Percentiles rank a stretch among this genome's conserved stretches.
These are phyloP conservation scores for Ophiostoma himal-ulmi DNA, from an alignment of 2,329 filamentous ascomycete species.

Conservation along the genomic window DNA sequence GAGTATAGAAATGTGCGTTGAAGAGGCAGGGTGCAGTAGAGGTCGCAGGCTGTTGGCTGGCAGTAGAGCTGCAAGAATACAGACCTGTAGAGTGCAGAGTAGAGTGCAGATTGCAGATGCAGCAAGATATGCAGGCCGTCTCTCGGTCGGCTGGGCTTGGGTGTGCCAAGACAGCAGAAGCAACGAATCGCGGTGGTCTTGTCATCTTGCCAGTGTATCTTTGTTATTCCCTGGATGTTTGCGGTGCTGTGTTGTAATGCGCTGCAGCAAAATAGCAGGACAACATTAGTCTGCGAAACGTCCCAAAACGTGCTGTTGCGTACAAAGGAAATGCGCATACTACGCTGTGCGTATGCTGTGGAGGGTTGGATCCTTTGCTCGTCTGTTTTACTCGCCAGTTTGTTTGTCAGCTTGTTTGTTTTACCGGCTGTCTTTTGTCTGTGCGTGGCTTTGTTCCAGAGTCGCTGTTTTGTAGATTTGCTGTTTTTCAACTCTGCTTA, in stretches of 20 bases:
- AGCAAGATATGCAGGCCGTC: slow-evolving; percentile 15
- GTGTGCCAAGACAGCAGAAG: neutral
- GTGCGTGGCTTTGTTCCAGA: neutral
- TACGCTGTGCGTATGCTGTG: slow-evolving; percentile 1
- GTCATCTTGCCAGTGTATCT: neutral
- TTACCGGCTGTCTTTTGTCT: neutral
- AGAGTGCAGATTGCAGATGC: slow-evolving; percentile 2
- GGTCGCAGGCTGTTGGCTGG: neutral
- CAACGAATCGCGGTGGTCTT: neutral
- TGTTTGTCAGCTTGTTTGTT: neutral
- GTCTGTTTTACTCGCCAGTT: neutral
- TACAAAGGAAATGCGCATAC: neutral
- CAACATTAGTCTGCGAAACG: slow-evolving; percentile 7
- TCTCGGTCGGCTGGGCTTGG: slow-evolving; percentile 19
- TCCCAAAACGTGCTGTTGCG: neutral
- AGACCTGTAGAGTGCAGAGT: slow-evolving; percentile 16
- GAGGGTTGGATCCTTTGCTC: neutral
- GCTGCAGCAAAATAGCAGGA: neutral
- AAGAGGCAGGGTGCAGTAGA: neutral
- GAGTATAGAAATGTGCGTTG: neutral
- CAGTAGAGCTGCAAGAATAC: neutral
- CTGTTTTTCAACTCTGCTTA: neutral
- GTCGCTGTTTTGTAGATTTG: neutral
- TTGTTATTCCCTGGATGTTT: neutral
- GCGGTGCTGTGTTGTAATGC: neutral